These are phyloP conservation scores for Erodium maritimum DNA, from an alignment of 345 rosid species.

Conservation along the genomic window DNA sequence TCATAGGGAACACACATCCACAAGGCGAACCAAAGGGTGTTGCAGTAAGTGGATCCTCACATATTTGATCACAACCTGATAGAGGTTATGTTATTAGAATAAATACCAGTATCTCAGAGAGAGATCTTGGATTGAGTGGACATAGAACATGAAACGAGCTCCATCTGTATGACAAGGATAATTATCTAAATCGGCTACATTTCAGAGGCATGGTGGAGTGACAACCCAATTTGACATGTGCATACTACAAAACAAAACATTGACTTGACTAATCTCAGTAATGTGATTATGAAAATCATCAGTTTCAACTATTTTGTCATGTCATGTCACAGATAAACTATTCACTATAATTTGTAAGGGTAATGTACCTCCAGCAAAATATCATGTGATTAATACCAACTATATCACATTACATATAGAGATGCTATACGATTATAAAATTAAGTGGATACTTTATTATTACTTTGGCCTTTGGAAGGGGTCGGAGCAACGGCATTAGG, in stretches of 20 bases:
- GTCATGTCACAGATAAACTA: background rate
- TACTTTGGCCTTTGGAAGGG: slow-evolving; percentile 59
- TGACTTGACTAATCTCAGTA: background rate
- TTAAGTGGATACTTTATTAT: background rate
- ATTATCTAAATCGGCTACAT: background rate
- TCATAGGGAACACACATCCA: slow-evolving; percentile 95
- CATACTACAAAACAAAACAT: background rate
- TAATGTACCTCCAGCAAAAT: background rate
- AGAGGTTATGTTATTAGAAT: slow-evolving; percentile 17
- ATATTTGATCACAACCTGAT: slow-evolving; percentile 84
- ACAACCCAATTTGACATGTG: background rate
- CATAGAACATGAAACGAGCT: background rate
- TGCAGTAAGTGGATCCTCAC: slow-evolving; percentile 83
- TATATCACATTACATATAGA: background rate
- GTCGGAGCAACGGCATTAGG: slow-evolving; percentile 48
- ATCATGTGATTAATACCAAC: background rate
- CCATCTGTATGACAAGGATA: background rate
- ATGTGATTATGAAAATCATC: background rate
- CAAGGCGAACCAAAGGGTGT: slow-evolving; percentile 92
- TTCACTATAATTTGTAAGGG: background rate
- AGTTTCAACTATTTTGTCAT: background rate
- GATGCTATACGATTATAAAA: background rate
- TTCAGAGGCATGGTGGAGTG: background rate
- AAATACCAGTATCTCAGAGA: background rate
- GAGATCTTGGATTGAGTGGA: background rate